These are phyloP conservation scores for Wickerhamiella sorbophila DNA, from an alignment of 805 yeast genomes.

Conservation along the genomic window DNA sequence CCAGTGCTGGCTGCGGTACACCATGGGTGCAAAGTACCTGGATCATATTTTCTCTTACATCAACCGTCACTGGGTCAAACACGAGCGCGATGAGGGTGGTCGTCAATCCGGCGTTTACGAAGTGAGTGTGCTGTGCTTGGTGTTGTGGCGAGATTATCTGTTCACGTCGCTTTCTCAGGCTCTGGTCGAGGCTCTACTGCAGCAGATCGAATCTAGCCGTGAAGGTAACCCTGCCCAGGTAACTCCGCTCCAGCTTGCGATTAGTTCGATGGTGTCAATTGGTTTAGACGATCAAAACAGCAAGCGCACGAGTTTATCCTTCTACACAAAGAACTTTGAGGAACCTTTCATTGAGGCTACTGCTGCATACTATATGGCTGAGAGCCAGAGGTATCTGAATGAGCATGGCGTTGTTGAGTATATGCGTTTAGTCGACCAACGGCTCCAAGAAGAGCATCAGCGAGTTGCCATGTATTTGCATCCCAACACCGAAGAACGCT, in stretches of 20 bases:
- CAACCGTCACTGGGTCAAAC: slow-evolving; percentile 95
- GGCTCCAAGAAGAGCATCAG: slow-evolving; percentile 71
- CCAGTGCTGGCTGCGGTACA: slow-evolving; percentile 73
- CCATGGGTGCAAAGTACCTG: slow-evolving; percentile 81
- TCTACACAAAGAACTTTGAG: slow-evolving; percentile 72
- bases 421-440: slow-evolving; percentile 68
- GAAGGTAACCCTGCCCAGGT: slow-evolving; percentile 61
- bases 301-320: slow-evolving; percentile 68
- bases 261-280: slow-evolving; percentile 72
- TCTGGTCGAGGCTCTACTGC: slow-evolving; percentile 58
- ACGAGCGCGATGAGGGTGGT: slow-evolving; percentile 81
- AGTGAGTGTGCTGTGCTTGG: slow-evolving; percentile 72
- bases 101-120: slow-evolving; percentile 69
- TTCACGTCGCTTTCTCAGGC: slow-evolving; percentile 48
- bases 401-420: slow-evolving; percentile 81
- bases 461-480: slow-evolving; percentile 70
- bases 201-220: slow-evolving; percentile 64
- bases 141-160: slow-evolving; percentile 78
- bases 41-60: slow-evolving; percentile 90
- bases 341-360: slow-evolving; percentile 52
- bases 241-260: slow-evolving; percentile 51
- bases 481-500: slow-evolving; percentile 64
- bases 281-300: slow-evolving; percentile 87
- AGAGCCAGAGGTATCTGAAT: slow-evolving; percentile 49
- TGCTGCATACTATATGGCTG: slow-evolving; percentile 43